Evolutionary conservation across 148 eudicot genomes (phyloP), one percentile per base, ranked within the genome.

Genomic region (Vaccinium myrtillus): DNA sequence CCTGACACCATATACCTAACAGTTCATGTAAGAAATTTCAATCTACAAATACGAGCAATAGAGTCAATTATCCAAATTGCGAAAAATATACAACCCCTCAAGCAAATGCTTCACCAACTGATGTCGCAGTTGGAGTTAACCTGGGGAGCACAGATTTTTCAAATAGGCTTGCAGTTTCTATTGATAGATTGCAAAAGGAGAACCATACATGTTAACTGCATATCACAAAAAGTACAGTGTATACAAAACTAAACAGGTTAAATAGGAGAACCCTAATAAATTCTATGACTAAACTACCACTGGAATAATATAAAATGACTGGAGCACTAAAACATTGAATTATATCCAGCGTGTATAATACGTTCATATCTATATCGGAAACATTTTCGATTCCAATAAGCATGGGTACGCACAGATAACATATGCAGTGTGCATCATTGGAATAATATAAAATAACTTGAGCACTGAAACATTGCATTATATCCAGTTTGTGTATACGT

Each of bases 1-100:
- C 86, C 99, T 97, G 92, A 77, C 83, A 85, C 79, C 11, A 59
- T 63, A 9, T 39, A 54, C 70, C 77, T 1, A 69, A 25, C 76
- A 13, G 63, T 70, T 9, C 78, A 49, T 16, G 43, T 54, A 46
- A 61, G 10, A 0, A 51, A 53, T 18, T 32, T 32, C 43, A 83
- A 36, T 71, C 55, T 30, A 46, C 56, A 53, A 65, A 69, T 16
- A 30, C 27, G 51, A 51, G 48, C 78, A 82, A 14, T 71, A 16
- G 48, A 70, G 12, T 30, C 32, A 54, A 83, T 21, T 18, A 54
- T 21, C 30, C 65, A 27, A 67, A 48, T n/a, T 15, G 30, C 8
- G 30, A 81, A 18, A 50, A 23, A 50, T 18, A 82, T 70, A 50
- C 49, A 81, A 50, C 25, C 30, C n/a, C 50, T 23, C 48, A 50